Evolutionary conservation across 1,139 yeast species (phyloP).

Genomic region (Nakaseomyces bracarensis): DNA sequence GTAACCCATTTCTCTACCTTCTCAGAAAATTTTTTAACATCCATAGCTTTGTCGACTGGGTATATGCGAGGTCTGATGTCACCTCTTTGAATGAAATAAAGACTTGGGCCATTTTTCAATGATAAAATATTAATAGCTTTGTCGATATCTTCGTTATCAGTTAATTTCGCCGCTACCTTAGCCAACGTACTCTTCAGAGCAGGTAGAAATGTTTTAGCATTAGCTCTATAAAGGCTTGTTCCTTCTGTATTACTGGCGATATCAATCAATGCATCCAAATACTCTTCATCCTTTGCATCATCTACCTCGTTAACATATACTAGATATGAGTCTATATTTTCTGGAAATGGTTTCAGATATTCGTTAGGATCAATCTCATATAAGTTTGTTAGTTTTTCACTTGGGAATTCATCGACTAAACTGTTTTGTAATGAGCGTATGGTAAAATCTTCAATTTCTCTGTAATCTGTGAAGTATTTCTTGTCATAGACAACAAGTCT

Average conservation of each 20-base stretch:
- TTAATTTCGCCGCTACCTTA: neutral
- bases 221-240: neutral
- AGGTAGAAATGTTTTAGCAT: neutral
- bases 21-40: neutral
- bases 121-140: neutral
- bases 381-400: neutral
- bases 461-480: conserved; percentile 4
- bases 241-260: conserved; percentile 3
- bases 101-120: neutral
- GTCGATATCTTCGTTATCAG: neutral
- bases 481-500: neutral
- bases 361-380: neutral
- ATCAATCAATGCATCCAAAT: neutral
- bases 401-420: neutral
- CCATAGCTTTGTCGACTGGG: conserved; percentile 2
- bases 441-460: neutral
- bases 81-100: conserved; percentile 1
- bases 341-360: conserved; percentile 1
- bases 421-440: neutral
- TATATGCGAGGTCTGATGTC: neutral
- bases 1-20: neutral
- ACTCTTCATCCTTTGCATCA: neutral
- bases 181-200: neutral
- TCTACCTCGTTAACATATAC: neutral
- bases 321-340: neutral